Conservation (phyloP, 768 basidiomycete species). For the Butyriboletus loyo region DNA sequence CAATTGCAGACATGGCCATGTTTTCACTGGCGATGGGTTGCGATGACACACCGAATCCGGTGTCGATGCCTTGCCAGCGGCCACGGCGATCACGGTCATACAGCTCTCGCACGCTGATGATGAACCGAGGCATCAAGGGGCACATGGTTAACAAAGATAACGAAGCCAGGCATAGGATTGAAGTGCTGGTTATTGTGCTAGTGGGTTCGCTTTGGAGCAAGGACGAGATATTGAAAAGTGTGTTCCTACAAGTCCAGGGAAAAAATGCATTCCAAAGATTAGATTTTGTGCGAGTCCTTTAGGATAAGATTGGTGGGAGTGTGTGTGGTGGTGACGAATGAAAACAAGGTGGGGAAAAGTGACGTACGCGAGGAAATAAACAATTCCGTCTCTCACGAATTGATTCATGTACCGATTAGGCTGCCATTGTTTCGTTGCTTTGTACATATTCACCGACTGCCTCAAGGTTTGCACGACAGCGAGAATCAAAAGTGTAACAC, state of each 20-base stretch:
- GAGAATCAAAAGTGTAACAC: not conserved
- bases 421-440: slow-evolving; percentile 2
- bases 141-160: no score
- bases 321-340: no score
- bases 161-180: no score
- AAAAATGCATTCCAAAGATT: not conserved
- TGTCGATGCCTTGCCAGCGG: no score
- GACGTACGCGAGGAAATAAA: slow-evolving; percentile 7
- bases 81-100: no score
- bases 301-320: not conserved
- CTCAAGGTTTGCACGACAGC: not conserved
- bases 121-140: not conserved
- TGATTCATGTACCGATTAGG: slow-evolving; percentile 2
- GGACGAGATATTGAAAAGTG: no score
- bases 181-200: no score
- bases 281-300: not conserved
- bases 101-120: no score
- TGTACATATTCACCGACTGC: slow-evolving; percentile 4
- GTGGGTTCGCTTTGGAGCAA: no score
- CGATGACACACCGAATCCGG: not conserved
- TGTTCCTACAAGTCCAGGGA: not conserved
- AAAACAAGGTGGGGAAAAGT: no score
- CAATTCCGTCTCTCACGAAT: not conserved
- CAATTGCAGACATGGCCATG: not conserved
- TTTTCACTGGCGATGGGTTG: not conserved